Evolutionary conservation across 148 eudicot genomes (phyloP), one percentile per base, ranked within the genome.

Genomic region (Silene latifolia): DNA sequence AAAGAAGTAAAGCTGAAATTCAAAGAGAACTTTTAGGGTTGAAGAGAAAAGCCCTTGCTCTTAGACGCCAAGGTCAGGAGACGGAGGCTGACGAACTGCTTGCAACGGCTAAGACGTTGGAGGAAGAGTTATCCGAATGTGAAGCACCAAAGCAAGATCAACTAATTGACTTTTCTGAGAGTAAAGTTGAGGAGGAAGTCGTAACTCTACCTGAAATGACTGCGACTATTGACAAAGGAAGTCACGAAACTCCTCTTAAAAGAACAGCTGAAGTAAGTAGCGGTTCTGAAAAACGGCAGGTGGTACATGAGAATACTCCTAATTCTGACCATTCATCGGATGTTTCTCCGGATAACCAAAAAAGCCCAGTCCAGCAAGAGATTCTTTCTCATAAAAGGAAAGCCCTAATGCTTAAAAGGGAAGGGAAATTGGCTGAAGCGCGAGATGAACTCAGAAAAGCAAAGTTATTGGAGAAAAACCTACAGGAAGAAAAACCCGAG

Each of bases 71-170:
- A 80, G 98, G 97, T 77, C 85, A 90, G 23, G 83, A 69, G 24
- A 85, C 88, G 32, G 96, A 88, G 81, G 98, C 97, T 27, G 98
- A 92, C 47, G 89, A 92, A 88, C 82, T 88, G 32, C 88, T 92
- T 64, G 73, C 83, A 74, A 67, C 67, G 64, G 89, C 97, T 0
- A 85, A 87, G 81, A 83, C 19, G 57, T 81, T 92, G 63, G 98
- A 95, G 85, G 87, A 83, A 21, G 88, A 95, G 78, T 76, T 92
- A 77, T 86, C 86, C 58, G 96, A 92, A 76, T 65, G 83, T 81
- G 98, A 94, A 76, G 76, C 84, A 9, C 80, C 93, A 35, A 83
- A 77, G n/a, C 79, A 63, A 74, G 84, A 78, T 66, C 78, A 65
- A 25, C 48, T 73, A 63, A 57, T 73, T 47, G 78, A 67, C 44